A percentile compares a stretch with the other conserved stretches of the same genome.
These are phyloP conservation scores for Starmera caribaea DNA, from an alignment of 805 yeast genomes.

Conservation along the genomic window DNA sequence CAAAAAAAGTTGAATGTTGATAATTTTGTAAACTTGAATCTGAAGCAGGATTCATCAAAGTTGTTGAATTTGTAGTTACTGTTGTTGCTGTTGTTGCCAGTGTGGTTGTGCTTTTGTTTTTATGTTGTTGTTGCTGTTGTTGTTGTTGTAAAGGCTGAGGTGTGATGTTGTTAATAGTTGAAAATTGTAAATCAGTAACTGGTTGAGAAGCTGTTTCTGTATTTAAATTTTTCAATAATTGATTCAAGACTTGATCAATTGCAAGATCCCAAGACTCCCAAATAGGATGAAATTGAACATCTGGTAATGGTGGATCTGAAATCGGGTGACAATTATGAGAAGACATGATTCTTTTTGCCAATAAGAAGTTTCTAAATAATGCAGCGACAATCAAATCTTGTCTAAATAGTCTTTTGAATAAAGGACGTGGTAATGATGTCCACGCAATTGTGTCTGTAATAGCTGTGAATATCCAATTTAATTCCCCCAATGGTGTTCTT, in stretches of 20 bases:
- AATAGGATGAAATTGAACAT: conserved; percentile 75
- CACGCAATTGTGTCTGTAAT: conserved; percentile 97
- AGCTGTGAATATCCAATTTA: conserved; percentile 97
- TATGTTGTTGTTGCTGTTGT: conserved; percentile 1
- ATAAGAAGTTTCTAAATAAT: conserved; percentile 78
- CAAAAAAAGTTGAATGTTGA: conserved; percentile 90
- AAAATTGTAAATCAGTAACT: not conserved
- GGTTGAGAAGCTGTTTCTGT: conserved; percentile 16
- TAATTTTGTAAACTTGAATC: conserved; percentile 36
- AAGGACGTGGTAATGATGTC: conserved; percentile 80
- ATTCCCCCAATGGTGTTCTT: conserved; percentile 90
- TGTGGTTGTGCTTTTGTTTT: conserved; percentile 17
- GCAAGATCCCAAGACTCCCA: conserved; percentile 99
- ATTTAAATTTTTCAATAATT: conserved; percentile 39
- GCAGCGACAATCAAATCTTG: conserved; percentile 98
- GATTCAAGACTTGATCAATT: conserved; percentile 83
- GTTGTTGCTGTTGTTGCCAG: conserved; percentile 17
- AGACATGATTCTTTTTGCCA: conserved; percentile 93
- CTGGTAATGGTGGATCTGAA: conserved; percentile 89
- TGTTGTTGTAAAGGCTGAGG: not conserved
- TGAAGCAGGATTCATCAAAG: conserved; percentile 3
- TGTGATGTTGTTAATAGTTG: too few species aligned
- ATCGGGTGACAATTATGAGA: conserved; percentile 89
- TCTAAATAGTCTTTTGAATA: conserved; percentile 83
- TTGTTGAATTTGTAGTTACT: conserved; percentile 11